Conservation (phyloP, 768 basidiomycete species). For the Termitomyces heimii region DNA sequence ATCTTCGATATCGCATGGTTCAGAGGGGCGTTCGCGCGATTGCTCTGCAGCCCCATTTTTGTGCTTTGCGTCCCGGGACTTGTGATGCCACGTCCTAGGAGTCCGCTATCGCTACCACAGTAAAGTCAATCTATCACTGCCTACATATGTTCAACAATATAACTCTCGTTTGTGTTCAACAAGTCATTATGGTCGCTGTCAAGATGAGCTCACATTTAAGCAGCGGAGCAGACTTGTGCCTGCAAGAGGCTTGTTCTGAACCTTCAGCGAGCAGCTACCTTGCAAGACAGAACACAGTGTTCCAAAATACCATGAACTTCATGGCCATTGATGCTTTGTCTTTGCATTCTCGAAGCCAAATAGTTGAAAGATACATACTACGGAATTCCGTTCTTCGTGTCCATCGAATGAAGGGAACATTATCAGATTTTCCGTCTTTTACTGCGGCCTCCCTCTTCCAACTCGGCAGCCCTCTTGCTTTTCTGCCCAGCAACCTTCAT, state of each 20-base stretch:
- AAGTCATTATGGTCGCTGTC: neutral
- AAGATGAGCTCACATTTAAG: neutral
- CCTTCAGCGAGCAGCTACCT: neutral
- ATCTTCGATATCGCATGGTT: constrained; percentile 42
- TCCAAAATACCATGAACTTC: neutral
- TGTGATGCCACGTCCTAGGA: constrained; percentile 27
- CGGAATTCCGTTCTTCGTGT: neutral
- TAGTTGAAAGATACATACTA: neutral
- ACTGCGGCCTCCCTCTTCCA: constrained; percentile 45
- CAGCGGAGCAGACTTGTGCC: neutral
- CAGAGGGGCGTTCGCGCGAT: constrained; percentile 39
- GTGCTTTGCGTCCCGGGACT: constrained; percentile 40
- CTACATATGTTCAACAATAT: too few species aligned
- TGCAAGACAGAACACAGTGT: neutral
- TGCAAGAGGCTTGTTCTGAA: too few species aligned
- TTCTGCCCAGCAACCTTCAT: constrained; percentile 72
- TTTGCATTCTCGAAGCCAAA: neutral
- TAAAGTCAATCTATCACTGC: neutral
- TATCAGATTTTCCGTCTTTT: constrained; percentile 45
- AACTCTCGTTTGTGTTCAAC: too few species aligned
- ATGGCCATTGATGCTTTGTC: neutral
- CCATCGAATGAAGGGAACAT: neutral
- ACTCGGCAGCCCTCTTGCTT: constrained; percentile 58
- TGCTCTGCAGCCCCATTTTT: constrained; percentile 50
- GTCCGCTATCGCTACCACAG: neutral